phyloP scores from a whole-genome alignment of 441 rosid species.

The Geranium incanum region DNA sequence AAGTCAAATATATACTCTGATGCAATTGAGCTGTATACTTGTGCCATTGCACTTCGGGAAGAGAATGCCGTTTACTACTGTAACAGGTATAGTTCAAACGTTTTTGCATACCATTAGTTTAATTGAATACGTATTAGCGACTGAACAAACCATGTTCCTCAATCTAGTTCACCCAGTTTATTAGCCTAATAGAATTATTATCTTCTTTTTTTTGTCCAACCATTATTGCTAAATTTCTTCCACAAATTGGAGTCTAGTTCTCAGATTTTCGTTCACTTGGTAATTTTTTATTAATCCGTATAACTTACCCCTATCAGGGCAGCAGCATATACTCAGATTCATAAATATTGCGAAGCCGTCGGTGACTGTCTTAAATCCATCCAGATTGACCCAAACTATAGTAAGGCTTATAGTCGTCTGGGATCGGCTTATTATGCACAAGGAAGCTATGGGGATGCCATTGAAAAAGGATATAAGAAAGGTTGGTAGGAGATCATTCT shows the following conservation, averaged over 20 bases:
- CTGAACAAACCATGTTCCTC: too few relatives aligned
- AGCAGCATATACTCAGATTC: slow-evolving; percentile 74
- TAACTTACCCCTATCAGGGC: slow-evolving; percentile 44
- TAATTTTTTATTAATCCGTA: background rate
- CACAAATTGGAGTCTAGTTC: background rate
- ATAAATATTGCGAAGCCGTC: slow-evolving; percentile 54
- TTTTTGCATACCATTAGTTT: background rate
- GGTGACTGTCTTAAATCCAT: slow-evolving; percentile 65
- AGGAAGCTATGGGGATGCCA: slow-evolving; percentile 63
- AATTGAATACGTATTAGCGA: too few relatives aligned
- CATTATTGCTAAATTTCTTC: background rate
- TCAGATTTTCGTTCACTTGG: slow-evolving; percentile 10
- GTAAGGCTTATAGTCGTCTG: slow-evolving; percentile 86
- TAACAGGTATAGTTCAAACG: slow-evolving; percentile 52
- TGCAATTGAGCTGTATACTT: slow-evolving; percentile 66
- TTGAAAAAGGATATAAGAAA: slow-evolving; percentile 72
- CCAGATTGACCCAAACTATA: slow-evolving; percentile 63
- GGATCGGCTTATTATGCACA: slow-evolving; percentile 75
- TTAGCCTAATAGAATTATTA: too few relatives aligned
- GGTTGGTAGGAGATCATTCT: slow-evolving; percentile 36
- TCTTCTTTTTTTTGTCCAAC: background rate
- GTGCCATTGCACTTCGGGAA: slow-evolving; percentile 58
- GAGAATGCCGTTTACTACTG: slow-evolving; percentile 73
- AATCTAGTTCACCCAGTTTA: too few relatives aligned
- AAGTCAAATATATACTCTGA: slow-evolving; percentile 52